Conservation (phyloP, 208 protist species). For the Trichomonas tenax region DNA sequence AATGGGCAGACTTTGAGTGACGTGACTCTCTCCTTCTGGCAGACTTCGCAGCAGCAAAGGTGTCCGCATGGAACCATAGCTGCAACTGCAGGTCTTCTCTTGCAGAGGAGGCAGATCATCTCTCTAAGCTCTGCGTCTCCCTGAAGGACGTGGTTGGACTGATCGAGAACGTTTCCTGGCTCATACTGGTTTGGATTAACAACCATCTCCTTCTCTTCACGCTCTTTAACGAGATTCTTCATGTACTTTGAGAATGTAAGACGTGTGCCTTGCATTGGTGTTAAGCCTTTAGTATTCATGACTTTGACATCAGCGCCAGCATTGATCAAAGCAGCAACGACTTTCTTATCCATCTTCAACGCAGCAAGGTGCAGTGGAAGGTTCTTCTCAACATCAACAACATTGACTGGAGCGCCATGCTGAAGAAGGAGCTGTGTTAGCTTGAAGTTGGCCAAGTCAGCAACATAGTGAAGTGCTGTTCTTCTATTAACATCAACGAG, state of each 20-base stretch:
- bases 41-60: not conserved
- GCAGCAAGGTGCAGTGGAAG: not conserved
- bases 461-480: not conserved
- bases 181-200: not conserved
- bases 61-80: constrained; percentile 8
- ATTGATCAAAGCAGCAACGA: not conserved
- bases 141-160: not conserved
- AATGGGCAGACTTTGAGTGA: not conserved
- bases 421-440: not conserved
- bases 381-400: not conserved
- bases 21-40: not conserved
- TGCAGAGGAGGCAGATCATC: not conserved
- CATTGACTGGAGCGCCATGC: not conserved
- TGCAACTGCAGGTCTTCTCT: not conserved
- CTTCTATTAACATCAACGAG: not conserved
- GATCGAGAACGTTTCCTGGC: not conserved
- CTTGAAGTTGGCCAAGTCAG: not conserved
- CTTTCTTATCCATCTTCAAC: constrained; percentile 12
- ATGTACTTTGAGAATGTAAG: not conserved
- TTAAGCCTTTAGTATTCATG: not conserved
- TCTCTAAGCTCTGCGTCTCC: not conserved
- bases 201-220: not conserved
- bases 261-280: not conserved
- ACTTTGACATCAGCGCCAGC: constrained; percentile 15
- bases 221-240: not conserved